Conservation (phyloP, 257 asterid species). For the Euphrasia confusa region DNA sequence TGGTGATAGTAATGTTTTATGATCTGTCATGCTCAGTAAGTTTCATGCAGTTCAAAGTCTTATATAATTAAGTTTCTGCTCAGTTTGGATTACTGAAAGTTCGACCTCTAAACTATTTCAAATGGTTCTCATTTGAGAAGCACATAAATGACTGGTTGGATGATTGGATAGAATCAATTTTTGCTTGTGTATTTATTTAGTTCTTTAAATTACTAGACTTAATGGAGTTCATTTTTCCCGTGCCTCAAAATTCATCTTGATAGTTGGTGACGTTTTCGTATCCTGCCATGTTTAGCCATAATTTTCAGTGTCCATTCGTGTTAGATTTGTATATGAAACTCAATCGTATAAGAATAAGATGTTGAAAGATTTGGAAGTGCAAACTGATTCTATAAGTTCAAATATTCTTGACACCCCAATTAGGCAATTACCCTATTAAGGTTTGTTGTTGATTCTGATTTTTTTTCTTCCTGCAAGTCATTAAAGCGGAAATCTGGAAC, state of each 20-base stretch:
- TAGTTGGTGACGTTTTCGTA: no score
- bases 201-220: no score
- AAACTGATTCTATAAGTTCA: neutral
- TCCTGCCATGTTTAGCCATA: no score
- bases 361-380: no score
- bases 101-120: neutral
- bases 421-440: neutral
- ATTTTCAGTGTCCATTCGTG: no score
- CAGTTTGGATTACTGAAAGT: neutral
- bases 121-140: neutral
- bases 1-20: neutral
- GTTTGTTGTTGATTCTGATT: neutral
- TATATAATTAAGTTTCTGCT: neutral
- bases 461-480: neutral
- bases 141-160: no score
- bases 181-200: no score
- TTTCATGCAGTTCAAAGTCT: neutral
- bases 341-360: no score
- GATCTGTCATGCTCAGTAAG: neutral
- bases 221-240: no score
- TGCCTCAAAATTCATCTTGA: no score
- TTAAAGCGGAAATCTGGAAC: conserved; percentile 4
- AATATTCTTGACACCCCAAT: neutral
- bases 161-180: no score
- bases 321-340: no score